Conservation (phyloP, 208 protist species). For the Trypanosoma platydactyli region DNA sequence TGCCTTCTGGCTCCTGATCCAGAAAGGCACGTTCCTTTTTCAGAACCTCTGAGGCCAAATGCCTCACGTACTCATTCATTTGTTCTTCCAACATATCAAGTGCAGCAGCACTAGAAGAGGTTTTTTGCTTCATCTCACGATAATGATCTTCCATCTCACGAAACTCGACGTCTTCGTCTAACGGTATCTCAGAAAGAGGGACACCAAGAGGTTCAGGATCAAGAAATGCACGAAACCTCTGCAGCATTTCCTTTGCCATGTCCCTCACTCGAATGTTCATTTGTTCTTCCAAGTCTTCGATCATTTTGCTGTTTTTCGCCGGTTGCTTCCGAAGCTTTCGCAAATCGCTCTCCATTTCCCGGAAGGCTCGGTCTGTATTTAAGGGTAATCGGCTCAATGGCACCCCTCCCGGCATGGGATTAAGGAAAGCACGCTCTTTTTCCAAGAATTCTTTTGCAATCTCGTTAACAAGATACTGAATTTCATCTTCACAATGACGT, state of each 20-base stretch:
- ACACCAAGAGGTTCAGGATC: slow-evolving; percentile 74
- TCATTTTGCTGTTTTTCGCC: slow-evolving; percentile 1
- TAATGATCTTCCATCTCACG: slow-evolving; percentile 63
- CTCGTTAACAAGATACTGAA: slow-evolving; percentile 60
- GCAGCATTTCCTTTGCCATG: slow-evolving; percentile 66
- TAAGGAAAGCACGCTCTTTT: slow-evolving; percentile 75
- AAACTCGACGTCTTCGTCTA: slow-evolving; percentile 67
- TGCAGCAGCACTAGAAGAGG: slow-evolving; percentile 19
- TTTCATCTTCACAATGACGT: slow-evolving; percentile 57
- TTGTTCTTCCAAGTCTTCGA: slow-evolving; percentile 54
- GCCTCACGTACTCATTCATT: slow-evolving; percentile 55
- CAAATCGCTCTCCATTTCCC: slow-evolving; percentile 55
- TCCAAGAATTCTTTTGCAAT: slow-evolving; percentile 66
- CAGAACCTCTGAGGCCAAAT: slow-evolving; percentile 59
- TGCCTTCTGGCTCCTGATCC: slow-evolving; percentile 51
- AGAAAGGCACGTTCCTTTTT: slow-evolving; percentile 57
- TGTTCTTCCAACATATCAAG: slow-evolving; percentile 52
- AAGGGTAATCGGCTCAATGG: slow-evolving; percentile 76
- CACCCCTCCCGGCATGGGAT: slow-evolving; percentile 73
- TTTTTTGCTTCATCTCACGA: slow-evolving; percentile 54
- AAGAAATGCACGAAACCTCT: slow-evolving; percentile 62
- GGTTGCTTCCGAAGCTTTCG: slow-evolving; percentile 37
- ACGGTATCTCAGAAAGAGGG: slow-evolving; percentile 52
- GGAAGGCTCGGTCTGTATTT: slow-evolving; percentile 63
- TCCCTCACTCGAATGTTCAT: slow-evolving; percentile 67